Conservation (phyloP, 2,329 filamentous ascomycete genomes). For the Teratosphaeriaceae sp. region DNA sequence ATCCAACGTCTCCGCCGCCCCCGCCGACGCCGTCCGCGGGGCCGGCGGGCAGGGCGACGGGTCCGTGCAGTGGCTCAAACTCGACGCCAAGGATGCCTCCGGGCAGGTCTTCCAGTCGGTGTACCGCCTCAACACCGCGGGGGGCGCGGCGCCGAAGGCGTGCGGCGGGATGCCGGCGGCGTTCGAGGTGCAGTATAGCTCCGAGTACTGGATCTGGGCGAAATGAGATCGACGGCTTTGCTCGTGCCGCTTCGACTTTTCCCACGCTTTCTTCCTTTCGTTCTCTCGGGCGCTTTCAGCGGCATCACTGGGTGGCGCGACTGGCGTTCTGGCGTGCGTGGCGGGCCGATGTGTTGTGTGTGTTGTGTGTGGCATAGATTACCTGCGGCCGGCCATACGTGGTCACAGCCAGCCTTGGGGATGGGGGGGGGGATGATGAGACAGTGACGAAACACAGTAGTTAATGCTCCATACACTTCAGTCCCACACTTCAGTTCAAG, state of each 20-base stretch:
- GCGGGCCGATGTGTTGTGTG: no score
- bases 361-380: no score
- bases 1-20: constrained; percentile 55
- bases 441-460: no score
- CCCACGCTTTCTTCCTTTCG: not conserved
- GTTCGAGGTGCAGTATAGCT: constrained; percentile 74
- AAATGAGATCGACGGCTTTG: constrained; percentile 2
- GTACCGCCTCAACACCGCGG: constrained; percentile 78
- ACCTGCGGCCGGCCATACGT: no score
- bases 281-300: constrained; percentile 4
- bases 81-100: constrained; percentile 45
- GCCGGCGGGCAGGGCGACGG: constrained; percentile 51
- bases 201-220: constrained; percentile 65
- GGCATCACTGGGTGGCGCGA: constrained; percentile 2
- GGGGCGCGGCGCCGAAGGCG: constrained; percentile 66
- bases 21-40: constrained; percentile 53
- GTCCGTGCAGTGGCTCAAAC: constrained; percentile 75
- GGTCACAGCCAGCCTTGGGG: no score
- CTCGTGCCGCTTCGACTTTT: no score
- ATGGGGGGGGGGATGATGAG: no score
- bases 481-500: no score
- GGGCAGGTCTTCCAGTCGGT: constrained; percentile 65
- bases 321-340: no score
- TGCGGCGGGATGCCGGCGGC: constrained; percentile 58
- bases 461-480: no score